A percentile compares a stretch with the other conserved stretches of the same genome.
Evolutionary conservation across 768 basidiomycete species (phyloP).

Genomic region (Suillus plorans): DNA sequence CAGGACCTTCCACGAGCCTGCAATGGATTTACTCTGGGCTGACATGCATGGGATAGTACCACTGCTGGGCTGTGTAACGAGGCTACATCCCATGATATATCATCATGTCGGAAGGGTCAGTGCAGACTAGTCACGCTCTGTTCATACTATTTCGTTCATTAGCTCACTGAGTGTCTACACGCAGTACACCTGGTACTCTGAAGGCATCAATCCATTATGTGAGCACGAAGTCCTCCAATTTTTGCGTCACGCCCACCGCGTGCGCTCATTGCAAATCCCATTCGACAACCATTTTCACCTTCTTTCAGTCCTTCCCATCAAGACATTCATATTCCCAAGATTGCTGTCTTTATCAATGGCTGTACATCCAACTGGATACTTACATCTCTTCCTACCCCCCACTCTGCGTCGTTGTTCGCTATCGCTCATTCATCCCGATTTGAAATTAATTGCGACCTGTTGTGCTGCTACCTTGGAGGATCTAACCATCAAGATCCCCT

Average conservation of each 20-base stretch:
- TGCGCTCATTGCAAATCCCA: conserved; percentile 1
- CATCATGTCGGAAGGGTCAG: background rate
- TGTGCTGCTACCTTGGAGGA: background rate
- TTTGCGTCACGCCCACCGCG: conserved; percentile 2
- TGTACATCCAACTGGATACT: background rate
- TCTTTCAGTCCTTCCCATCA: background rate
- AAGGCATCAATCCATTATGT: background rate
- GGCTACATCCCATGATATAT: conserved; percentile 1
- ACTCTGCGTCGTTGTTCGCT: background rate
- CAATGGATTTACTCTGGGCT: background rate
- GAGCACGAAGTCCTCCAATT: background rate
- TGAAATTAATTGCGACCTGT: background rate
- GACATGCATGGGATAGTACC: background rate
- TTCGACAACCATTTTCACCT: conserved; percentile 3
- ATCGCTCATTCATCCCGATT: background rate
- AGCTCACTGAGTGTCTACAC: background rate
- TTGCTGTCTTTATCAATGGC: background rate
- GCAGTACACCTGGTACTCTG: background rate
- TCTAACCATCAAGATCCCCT: background rate
- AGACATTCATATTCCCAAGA: background rate
- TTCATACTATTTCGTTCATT: background rate
- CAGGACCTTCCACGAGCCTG: background rate
- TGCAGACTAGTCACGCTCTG: background rate
- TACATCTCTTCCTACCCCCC: background rate
- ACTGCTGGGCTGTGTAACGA: background rate